phyloP scores from a whole-genome alignment of 192 early-diverging fungal genomes.

The Backusella parvicylindrica region DNA sequence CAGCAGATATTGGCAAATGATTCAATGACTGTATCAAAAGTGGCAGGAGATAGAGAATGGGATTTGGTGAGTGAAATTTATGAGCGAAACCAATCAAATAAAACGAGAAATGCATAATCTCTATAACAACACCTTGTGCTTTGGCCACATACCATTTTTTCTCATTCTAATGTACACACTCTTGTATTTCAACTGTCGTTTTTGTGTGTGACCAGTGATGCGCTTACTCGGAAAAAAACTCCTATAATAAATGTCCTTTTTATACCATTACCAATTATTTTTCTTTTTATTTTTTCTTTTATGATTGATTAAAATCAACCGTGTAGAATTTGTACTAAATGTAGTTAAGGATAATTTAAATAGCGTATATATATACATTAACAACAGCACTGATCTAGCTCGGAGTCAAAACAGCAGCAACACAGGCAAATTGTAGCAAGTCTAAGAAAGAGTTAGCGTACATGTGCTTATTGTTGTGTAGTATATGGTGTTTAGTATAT shows the following conservation, averaged over 20 bases:
- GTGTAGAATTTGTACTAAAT: not conserved
- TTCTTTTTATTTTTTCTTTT: not conserved
- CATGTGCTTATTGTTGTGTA: not conserved
- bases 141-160: no score
- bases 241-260: not conserved
- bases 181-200: not conserved
- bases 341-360: not conserved
- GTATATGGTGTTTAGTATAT: not conserved
- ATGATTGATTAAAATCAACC: not conserved
- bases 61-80: slow-evolving; percentile 36
- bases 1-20: not conserved
- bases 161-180: not conserved
- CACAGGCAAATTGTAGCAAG: not conserved
- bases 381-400: not conserved
- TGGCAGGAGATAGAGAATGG: slow-evolving; percentile 21
- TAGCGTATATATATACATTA: not conserved
- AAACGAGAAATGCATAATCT: not conserved
- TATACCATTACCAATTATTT: not conserved
- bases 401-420: not conserved
- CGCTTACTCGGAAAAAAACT: not conserved
- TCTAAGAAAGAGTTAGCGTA: not conserved
- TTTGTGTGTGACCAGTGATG: not conserved
- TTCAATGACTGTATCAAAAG: not conserved
- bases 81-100: not conserved
- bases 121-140: not conserved